Conservation (phyloP, 495 filamentous ascomycete genomes). For the Parathielavia hyrcaniae region DNA sequence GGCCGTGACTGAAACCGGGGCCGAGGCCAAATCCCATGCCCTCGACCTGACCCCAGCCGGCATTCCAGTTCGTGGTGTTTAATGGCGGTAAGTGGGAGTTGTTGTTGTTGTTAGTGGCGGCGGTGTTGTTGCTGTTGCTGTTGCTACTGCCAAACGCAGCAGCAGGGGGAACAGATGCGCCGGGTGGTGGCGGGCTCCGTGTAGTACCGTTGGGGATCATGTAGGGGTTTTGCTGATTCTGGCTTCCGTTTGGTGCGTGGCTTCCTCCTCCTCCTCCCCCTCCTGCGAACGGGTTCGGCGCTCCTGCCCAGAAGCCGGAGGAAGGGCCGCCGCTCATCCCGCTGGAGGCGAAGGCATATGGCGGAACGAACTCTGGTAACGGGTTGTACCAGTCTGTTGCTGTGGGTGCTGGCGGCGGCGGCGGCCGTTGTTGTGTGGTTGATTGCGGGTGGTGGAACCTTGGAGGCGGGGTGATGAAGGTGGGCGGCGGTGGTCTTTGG, state of each 20-base stretch:
- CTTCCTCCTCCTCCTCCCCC: too few relatives aligned
- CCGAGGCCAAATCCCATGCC: background rate
- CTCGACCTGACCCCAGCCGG: background rate
- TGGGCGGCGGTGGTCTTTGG: constrained; percentile 14
- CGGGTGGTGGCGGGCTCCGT: background rate
- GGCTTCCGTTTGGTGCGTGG: background rate
- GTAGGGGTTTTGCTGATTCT: background rate
- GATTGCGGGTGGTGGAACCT: constrained; percentile 20
- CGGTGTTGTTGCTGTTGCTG: too few relatives aligned
- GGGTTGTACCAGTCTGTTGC: constrained; percentile 41
- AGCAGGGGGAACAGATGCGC: too few relatives aligned
- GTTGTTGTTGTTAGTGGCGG: too few relatives aligned
- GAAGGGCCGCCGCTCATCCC: background rate
- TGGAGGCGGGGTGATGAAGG: constrained; percentile 38
- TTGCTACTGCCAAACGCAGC: too few relatives aligned
- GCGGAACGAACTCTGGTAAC: constrained; percentile 48
- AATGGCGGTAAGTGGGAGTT: background rate
- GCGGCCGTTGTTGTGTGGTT: constrained; percentile 34
- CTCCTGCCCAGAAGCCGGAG: constrained; percentile 16
- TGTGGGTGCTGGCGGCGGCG: constrained; percentile 31
- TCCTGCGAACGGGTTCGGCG: constrained; percentile 6
- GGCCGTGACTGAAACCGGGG: background rate
- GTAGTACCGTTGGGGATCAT: background rate
- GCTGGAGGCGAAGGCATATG: constrained; percentile 30
- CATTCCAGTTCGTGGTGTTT: background rate